Evolutionary conservation across 2,329 filamentous ascomycete genomes (phyloP).

Genomic region (Aspergillus aculeatus): DNA sequence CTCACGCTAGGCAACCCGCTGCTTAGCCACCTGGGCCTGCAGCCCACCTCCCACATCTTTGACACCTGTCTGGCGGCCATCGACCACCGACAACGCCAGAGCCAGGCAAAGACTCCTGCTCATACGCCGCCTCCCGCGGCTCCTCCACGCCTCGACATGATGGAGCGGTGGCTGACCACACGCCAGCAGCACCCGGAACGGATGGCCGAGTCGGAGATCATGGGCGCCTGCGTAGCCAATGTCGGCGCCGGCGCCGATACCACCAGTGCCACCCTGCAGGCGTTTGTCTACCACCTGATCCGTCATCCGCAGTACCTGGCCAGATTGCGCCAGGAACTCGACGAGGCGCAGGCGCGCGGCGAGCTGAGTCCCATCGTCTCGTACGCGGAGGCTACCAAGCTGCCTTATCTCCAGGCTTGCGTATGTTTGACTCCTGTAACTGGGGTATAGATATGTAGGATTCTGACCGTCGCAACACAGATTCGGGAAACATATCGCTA

Average conservation of each 20-base stretch:
- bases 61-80: too few species aligned
- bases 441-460: too few species aligned
- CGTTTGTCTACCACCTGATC: conserved; percentile 39
- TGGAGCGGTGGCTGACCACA: too few species aligned
- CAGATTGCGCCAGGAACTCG: conserved; percentile 17
- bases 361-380: conserved; percentile 22
- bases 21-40: conserved; percentile 24
- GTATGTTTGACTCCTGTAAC: too few species aligned
- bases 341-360: conserved; percentile 20
- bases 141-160: too few species aligned
- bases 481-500: conserved; percentile 41
- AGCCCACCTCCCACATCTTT: too few species aligned
- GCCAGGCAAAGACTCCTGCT: too few species aligned
- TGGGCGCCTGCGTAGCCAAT: conserved; percentile 14
- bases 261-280: conserved; percentile 35
- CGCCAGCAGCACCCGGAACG: too few species aligned
- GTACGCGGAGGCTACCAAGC: conserved; percentile 30
- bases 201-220: too few species aligned
- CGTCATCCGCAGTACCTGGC: conserved; percentile 21
- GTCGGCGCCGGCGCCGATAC: conserved; percentile 43
- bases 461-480: conserved; percentile 30
- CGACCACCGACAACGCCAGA: too few species aligned
- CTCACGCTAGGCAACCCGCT: conserved; percentile 40
- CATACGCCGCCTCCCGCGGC: too few species aligned
- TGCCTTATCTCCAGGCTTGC: conserved; percentile 32